Conservation (phyloP, 75 land plant species). For the Picea sitchensis region DNA sequence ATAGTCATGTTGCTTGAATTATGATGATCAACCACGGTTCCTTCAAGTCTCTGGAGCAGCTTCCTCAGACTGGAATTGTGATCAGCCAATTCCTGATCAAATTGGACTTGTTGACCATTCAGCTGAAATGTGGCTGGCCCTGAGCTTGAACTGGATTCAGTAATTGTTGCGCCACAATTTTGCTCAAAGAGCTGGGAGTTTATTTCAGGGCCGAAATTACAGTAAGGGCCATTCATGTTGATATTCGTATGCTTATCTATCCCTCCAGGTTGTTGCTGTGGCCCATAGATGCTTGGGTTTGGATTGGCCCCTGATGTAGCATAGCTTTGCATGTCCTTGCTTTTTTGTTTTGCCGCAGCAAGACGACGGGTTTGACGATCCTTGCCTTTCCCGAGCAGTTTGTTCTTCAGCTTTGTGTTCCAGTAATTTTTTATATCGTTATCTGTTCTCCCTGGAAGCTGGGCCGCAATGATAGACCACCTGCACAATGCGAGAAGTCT, state of each 20-base stretch:
- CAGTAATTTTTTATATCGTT: constrained; percentile 98
- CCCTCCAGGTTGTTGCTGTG: neutral
- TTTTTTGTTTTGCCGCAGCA: neutral
- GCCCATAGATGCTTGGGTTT: neutral
- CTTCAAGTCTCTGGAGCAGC: too few relatives aligned
- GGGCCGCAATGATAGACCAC: constrained; percentile 93
- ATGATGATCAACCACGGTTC: too few relatives aligned
- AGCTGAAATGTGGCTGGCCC: neutral
- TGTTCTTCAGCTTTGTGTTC: constrained; percentile 99
- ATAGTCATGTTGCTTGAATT: too few relatives aligned
- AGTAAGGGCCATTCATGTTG: neutral
- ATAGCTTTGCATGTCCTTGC: neutral
- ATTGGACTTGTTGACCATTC: neutral
- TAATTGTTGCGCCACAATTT: neutral
- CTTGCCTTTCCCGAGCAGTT: constrained; percentile 38
- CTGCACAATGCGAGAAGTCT: constrained; percentile 21
- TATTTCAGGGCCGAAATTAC: neutral
- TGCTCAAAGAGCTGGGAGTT: neutral
- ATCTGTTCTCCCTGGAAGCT: constrained; percentile 93
- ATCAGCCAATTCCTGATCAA: neutral
- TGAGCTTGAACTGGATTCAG: neutral
- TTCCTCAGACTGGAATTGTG: neutral
- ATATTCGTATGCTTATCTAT: neutral
- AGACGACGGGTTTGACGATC: neutral
- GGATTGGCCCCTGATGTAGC: neutral